Conservation (phyloP, 1,284 basidiomycete genomes). For the Austropuccinia psidii region DNA sequence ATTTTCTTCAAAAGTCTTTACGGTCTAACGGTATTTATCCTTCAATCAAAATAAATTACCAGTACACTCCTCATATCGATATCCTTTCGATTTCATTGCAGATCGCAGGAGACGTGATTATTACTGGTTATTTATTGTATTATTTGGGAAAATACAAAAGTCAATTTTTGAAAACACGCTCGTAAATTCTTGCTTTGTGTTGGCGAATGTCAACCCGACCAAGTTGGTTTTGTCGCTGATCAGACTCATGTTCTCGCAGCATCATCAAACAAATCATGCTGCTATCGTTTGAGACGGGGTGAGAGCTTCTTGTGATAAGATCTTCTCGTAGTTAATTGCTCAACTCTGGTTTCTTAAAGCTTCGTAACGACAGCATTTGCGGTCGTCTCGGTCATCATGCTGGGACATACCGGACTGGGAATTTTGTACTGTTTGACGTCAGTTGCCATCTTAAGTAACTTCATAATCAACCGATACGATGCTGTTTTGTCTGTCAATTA, state of each 20-base stretch:
- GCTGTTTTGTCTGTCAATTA: not conserved
- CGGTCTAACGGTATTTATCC: conserved; percentile 5
- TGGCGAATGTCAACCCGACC: not conserved
- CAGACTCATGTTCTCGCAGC: not conserved
- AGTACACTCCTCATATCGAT: not conserved
- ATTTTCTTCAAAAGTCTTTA: not conserved
- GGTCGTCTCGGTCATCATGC: conserved; percentile 12
- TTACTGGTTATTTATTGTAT: conserved; percentile 29
- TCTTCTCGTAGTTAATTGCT: not conserved
- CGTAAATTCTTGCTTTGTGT: not conserved
- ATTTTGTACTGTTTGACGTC: conserved; percentile 17
- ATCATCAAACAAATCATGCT: conserved; percentile 27
- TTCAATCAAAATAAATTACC: not conserved
- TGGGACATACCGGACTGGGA: conserved; percentile 12
- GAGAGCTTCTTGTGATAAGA: not conserved
- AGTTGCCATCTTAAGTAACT: not conserved
- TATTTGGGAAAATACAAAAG: conserved; percentile 10
- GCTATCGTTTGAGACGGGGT: conserved; percentile 20
- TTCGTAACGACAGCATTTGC: conserved; percentile 23
- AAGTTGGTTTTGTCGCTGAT: not conserved
- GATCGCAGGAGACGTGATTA: conserved; percentile 17
- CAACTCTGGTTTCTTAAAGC: not conserved
- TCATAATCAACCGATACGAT: not conserved
- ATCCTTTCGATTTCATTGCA: not conserved
- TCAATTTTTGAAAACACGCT: conserved; percentile 16